phyloP scores from a whole-genome alignment of 2,329 filamentous ascomycete genomes.

The Furcasterigmium furcatum region DNA sequence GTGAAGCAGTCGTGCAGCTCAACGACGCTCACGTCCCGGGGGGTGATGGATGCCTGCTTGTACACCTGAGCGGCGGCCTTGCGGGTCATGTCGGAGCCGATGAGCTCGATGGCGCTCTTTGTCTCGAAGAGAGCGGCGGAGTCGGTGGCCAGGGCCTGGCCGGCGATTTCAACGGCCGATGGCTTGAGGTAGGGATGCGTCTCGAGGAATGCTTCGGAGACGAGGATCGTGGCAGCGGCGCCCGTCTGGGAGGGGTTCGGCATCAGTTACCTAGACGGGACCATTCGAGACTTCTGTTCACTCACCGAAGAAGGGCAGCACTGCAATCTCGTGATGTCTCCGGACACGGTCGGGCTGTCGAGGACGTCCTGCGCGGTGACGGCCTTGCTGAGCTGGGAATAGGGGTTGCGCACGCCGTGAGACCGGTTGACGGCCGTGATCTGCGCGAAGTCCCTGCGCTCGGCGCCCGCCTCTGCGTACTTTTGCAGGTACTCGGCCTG shows the following conservation, averaged over 20 bases:
- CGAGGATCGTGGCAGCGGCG: conserved; percentile 14
- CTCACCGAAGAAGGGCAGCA: conserved; percentile 9
- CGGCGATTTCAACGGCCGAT: conserved; percentile 16
- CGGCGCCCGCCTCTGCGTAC: not conserved
- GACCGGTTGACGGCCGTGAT: conserved; percentile 1
- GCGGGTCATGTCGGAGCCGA: conserved; percentile 22
- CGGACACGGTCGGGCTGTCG: not conserved
- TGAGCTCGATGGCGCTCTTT: conserved; percentile 19
- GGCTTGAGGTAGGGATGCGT: conserved; percentile 10
- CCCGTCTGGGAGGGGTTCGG: conserved; percentile 6
- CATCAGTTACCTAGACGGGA: conserved; percentile 11
- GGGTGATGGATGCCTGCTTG: conserved; percentile 14
- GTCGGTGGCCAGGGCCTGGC: conserved; percentile 15
- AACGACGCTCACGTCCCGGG: conserved; percentile 16
- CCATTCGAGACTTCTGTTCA: conserved; percentile 13
- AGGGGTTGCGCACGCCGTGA: conserved; percentile 1
- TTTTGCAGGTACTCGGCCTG: not conserved
- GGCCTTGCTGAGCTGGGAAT: not conserved
- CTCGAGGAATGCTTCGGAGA: conserved; percentile 14
- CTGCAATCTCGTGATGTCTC: conserved; percentile 1
- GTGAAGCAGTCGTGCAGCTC: conserved; percentile 26
- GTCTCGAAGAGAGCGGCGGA: conserved; percentile 4
- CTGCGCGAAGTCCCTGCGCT: not conserved
- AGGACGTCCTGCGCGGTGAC: conserved; percentile 1
- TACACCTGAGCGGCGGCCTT: conserved; percentile 16